Conservation (phyloP, 169 alveolate species). For the Cryptosporidium canis region DNA sequence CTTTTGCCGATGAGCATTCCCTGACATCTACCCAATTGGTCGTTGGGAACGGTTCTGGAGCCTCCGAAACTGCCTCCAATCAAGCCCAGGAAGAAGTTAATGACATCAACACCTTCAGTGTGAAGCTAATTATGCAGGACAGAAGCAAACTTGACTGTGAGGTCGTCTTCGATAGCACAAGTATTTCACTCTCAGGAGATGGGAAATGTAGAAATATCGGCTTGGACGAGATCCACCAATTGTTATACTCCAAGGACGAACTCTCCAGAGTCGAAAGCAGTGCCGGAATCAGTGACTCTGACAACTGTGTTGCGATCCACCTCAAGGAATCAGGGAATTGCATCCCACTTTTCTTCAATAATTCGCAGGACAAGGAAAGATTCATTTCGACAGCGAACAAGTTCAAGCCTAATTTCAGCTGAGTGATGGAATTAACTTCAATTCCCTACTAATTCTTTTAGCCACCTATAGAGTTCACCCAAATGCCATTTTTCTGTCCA, state of each 20-base stretch:
- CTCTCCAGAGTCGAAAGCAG: constrained; percentile 84
- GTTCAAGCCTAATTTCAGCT: constrained; percentile 32
- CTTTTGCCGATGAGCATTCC: constrained; percentile 65
- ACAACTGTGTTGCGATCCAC: constrained; percentile 85
- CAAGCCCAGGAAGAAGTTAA: constrained; percentile 37
- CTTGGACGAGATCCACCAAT: constrained; percentile 61
- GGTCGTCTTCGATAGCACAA: constrained; percentile 54
- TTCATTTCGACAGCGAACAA: constrained; percentile 73
- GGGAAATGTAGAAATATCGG: constrained; percentile 69
- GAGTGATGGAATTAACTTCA: not conserved
- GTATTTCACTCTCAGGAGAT: constrained; percentile 64
- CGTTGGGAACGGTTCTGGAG: constrained; percentile 59
- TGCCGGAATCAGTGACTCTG: constrained; percentile 80
- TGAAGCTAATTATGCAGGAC: constrained; percentile 64
- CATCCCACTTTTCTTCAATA: constrained; percentile 84
- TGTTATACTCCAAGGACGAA: constrained; percentile 85
- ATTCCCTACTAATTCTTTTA: not conserved
- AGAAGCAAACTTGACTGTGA: constrained; percentile 66
- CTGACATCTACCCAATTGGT: constrained; percentile 62
- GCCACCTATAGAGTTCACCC: not conserved
- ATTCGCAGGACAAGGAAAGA: constrained; percentile 81
- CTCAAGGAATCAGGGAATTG: constrained; percentile 87
- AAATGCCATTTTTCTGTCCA: not conserved
- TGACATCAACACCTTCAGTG: constrained; percentile 44
- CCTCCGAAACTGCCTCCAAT: constrained; percentile 25